phyloP scores from a whole-genome alignment of 331 rosid genomes.

The Quercus tomentella region DNA sequence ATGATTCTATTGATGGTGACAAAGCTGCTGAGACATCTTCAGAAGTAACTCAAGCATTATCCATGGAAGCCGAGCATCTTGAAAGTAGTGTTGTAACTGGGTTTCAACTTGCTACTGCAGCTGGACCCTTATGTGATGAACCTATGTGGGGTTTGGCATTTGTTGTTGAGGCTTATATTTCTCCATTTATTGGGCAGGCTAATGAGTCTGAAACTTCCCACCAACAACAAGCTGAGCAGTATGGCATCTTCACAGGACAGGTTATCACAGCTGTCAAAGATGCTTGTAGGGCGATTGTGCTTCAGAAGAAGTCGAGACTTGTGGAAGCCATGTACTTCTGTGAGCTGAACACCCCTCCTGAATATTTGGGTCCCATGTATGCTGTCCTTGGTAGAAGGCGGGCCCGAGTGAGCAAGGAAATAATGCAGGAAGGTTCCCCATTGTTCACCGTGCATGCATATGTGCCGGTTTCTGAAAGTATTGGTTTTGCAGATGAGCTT shows the following conservation, averaged over 20 bases:
- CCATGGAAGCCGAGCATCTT: constrained; percentile 60
- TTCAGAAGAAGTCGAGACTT: constrained; percentile 73
- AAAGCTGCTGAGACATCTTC: constrained; percentile 36
- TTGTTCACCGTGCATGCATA: constrained; percentile 82
- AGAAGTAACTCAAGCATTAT: constrained; percentile 28
- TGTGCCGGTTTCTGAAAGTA: constrained; percentile 79
- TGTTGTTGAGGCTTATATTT: constrained; percentile 56
- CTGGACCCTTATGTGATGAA: constrained; percentile 90
- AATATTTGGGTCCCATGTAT: constrained; percentile 74
- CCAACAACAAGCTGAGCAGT: constrained; percentile 58
- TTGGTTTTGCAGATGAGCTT: constrained; percentile 82
- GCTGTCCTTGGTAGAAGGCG: constrained; percentile 77
- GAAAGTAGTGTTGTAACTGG: constrained; percentile 68
- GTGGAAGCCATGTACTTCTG: constrained; percentile 91
- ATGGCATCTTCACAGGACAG: constrained; percentile 72
- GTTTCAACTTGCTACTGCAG: constrained; percentile 75
- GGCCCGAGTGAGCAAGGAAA: constrained; percentile 69
- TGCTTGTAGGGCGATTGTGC: constrained; percentile 75
- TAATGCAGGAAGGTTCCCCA: constrained; percentile 93
- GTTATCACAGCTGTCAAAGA: constrained; percentile 76
- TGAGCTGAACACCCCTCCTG: constrained; percentile 63
- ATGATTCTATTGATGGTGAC: constrained; percentile 23
- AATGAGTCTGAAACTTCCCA: constrained; percentile 49
- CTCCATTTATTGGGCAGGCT: constrained; percentile 32
- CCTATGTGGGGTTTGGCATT: constrained; percentile 88